Base-by-base conservation (phyloP, 345 rosid species). In the Luvunga scandens region DNA sequence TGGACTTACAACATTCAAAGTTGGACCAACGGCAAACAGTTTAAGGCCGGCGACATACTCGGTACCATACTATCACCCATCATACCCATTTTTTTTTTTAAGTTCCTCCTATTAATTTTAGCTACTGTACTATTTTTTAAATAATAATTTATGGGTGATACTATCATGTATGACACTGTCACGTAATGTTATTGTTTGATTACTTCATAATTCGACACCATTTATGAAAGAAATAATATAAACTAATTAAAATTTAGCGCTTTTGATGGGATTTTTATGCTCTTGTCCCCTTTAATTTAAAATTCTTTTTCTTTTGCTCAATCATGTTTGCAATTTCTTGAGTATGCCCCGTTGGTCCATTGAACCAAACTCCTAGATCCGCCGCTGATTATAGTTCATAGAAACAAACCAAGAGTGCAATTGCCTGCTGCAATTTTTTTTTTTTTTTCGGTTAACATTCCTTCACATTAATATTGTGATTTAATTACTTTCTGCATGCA, bases 21-120 rank as follows among this genome's bases (percentile, higher is more conserved):
- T 36, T 82, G 82, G 85, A 36, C 80, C 3, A n/a, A 71, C 21
- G 69, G 82, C 60, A 78, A 75, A 50, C 71, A 42, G 34, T 82
- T 82, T 48, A 79, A 75, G 73, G 82, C 75, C 7, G 82, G 77
- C 8, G 82, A 79, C 62, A 19, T 14, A 10, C 82, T 82, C 14
- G 19, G 82, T 82, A 55, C 39, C 50, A 68, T 4, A 18, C 22
- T 19, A 4, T 50, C 57, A 45, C 50, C 9, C 50, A 45, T 45
- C 16, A 45, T 45, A 3, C 50, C 1, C 0, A 1, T 8, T 38
- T 13, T 3, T 42, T 10, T 42, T 42, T 39, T 38, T 2, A 38
- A 7, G 14, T 50, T 50, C 6, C n/a, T 53, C 57, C 7, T 53
- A 0, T 53, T 18, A 1, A 5, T 18, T 45, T 45, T 12, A 9